Evolutionary conservation across 2,329 filamentous ascomycete species (phyloP).

Genomic region (Aspergillus pseudoglaucus): DNA sequence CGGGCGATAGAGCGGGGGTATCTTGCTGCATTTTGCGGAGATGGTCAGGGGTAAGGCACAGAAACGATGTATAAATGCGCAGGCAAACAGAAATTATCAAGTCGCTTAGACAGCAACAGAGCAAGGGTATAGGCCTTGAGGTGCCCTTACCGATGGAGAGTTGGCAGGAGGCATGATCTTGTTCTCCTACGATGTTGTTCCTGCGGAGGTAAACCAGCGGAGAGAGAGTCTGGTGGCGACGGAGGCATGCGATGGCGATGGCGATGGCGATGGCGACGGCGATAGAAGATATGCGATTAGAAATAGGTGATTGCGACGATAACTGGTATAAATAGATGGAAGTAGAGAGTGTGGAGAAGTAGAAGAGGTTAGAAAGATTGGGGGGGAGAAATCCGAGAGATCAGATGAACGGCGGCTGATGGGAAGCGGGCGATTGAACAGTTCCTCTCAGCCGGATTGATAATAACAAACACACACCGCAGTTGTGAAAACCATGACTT

Average conservation of each 20-base stretch:
- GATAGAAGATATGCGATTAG: background rate
- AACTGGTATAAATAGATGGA: background rate
- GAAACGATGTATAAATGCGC: constrained; percentile 5
- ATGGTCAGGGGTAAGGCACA: constrained; percentile 7
- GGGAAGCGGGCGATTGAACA: background rate
- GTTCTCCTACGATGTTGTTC: background rate
- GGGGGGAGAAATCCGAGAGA: too few relatives aligned
- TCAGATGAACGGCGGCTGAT: background rate
- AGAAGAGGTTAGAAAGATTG: background rate
- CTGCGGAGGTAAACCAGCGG: background rate
- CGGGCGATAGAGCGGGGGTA: constrained; percentile 19
- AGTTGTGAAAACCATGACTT: too few relatives aligned
- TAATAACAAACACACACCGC: background rate
- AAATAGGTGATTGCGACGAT: background rate
- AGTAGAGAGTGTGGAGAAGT: background rate
- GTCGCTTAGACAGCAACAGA: background rate
- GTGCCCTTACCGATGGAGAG: constrained; percentile 36
- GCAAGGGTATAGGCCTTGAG: too few relatives aligned
- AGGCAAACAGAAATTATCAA: background rate
- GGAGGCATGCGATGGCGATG: background rate
- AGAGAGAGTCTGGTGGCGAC: background rate
- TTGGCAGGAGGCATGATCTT: constrained; percentile 38
- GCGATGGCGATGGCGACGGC: too few relatives aligned
- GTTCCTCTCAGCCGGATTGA: background rate
- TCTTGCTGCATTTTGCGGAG: constrained; percentile 13